Conservation (phyloP, 768 basidiomycete species). For the Saitozyma sp. region DNA sequence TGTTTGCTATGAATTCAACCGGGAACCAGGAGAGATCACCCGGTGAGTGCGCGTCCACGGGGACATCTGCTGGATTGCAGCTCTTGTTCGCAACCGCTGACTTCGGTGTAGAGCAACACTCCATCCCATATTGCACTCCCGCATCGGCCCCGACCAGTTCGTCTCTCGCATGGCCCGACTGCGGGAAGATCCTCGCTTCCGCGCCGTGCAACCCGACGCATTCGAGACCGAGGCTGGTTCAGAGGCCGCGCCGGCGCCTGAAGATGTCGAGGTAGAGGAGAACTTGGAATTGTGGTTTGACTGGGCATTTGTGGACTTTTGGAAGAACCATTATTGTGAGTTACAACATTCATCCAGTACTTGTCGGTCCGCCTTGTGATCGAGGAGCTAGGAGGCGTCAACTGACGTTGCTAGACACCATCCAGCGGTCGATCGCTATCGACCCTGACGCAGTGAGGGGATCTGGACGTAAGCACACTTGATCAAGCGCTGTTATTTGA, state of each 20-base stretch:
- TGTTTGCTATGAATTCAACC: slow-evolving; percentile 92
- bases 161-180: slow-evolving; percentile 80
- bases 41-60: slow-evolving; percentile 59
- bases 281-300: slow-evolving; percentile 86
- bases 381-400: background rate
- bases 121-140: slow-evolving; percentile 76
- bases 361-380: background rate
- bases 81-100: slow-evolving; percentile 9
- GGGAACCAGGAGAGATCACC: slow-evolving; percentile 93
- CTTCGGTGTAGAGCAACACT: slow-evolving; percentile 66
- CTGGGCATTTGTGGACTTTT: slow-evolving; percentile 97
- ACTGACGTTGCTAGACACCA: slow-evolving; percentile 49
- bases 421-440: slow-evolving; percentile 54
- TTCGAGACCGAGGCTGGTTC: slow-evolving; percentile 59
- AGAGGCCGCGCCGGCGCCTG: slow-evolving; percentile 7
- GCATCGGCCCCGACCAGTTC: slow-evolving; percentile 85
- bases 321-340: slow-evolving; percentile 96
- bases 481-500: background rate
- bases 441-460: slow-evolving; percentile 53
- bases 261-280: slow-evolving; percentile 62
- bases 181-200: slow-evolving; percentile 91
- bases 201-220: slow-evolving; percentile 79
- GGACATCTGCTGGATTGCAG: background rate
- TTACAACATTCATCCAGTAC: background rate
- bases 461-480: slow-evolving; percentile 27